Evolutionary conservation across 768 basidiomycete species (phyloP).

Genomic region (Mycena filopes): DNA sequence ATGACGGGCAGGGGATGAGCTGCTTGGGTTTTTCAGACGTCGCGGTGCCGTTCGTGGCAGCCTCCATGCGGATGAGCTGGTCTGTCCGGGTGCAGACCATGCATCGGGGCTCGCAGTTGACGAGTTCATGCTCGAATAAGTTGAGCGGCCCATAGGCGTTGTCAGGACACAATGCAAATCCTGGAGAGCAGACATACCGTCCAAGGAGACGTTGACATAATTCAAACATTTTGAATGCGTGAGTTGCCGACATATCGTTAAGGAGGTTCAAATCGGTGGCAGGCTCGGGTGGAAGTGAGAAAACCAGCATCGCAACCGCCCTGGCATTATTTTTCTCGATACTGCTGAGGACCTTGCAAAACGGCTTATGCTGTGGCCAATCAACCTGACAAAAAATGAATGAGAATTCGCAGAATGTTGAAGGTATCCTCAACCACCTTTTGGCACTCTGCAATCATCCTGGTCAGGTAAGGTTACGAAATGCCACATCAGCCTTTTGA

Average conservation of each 20-base stretch:
- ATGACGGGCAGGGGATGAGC: conserved; percentile 37
- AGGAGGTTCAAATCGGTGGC: conserved; percentile 20
- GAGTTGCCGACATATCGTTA: neutral
- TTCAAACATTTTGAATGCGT: neutral
- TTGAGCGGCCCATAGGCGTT: no score
- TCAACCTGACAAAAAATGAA: conserved; percentile 3
- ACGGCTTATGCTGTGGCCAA: conserved; percentile 25
- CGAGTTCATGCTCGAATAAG: conserved; percentile 25
- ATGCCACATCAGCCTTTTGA: neutral
- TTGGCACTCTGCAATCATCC: conserved; percentile 8
- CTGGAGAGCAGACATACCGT: no score
- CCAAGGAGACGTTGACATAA: conserved; percentile 7
- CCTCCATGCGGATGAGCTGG: conserved; percentile 39
- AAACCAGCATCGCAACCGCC: neutral
- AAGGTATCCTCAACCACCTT: neutral
- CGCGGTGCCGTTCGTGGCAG: conserved; percentile 2
- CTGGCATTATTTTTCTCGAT: conserved; percentile 14
- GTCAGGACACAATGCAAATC: neutral
- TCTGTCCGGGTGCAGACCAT: conserved; percentile 40
- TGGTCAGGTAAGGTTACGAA: no score
- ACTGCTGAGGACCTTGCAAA: conserved; percentile 18
- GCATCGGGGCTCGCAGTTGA: conserved; percentile 39
- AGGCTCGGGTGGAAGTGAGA: neutral
- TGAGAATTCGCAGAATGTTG: neutral
- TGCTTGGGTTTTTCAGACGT: conserved; percentile 4